Evolutionary conservation across 805 yeast species (phyloP).

Genomic region (Candida gorgasii): DNA sequence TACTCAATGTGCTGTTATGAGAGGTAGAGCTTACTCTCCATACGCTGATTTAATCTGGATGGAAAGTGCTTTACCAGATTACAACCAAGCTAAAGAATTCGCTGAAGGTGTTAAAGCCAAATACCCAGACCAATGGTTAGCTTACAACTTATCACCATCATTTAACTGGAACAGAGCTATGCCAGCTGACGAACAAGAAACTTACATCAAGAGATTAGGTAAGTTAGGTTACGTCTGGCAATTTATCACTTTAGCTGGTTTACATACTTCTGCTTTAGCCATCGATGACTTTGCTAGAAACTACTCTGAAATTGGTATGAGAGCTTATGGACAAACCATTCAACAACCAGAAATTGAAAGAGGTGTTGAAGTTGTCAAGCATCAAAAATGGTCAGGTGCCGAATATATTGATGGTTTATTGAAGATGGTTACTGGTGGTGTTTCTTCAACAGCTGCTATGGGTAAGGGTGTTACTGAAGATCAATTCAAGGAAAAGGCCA

Average conservation of each 20-base stretch:
- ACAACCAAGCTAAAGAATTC: conserved; percentile 88
- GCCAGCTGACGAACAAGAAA: conserved; percentile 82
- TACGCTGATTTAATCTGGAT: conserved; percentile 96
- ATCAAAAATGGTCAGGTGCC: conserved; percentile 99
- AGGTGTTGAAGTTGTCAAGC: conserved; percentile 94
- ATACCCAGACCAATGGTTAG: conserved; percentile 92
- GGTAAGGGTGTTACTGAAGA: conserved; percentile 98
- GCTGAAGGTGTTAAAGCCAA: conserved; percentile 84
- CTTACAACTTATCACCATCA: conserved; percentile 94
- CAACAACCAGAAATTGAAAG: conserved; percentile 85
- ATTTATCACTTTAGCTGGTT: conserved; percentile 94
- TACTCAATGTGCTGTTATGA: conserved; percentile 94
- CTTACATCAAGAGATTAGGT: conserved; percentile 84
- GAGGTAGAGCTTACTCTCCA: conserved; percentile 94
- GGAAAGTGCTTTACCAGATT: conserved; percentile 96
- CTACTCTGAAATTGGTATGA: conserved; percentile 85
- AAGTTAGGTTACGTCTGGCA: conserved; percentile 96
- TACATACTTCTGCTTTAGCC: conserved; percentile 93
- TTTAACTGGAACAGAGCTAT: conserved; percentile 98
- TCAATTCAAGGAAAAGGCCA: conserved; percentile 64
- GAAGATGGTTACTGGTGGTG: conserved; percentile 91
- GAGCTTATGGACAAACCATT: conserved; percentile 86
- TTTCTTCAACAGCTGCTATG: conserved; percentile 95
- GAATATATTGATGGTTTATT: conserved; percentile 90
- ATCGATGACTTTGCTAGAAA: conserved; percentile 80